Evolutionary conservation across 495 filamentous ascomycete genomes (phyloP), one percentile per base, ranked within the genome.

Genomic region (Penicillium turbatum): DNA sequence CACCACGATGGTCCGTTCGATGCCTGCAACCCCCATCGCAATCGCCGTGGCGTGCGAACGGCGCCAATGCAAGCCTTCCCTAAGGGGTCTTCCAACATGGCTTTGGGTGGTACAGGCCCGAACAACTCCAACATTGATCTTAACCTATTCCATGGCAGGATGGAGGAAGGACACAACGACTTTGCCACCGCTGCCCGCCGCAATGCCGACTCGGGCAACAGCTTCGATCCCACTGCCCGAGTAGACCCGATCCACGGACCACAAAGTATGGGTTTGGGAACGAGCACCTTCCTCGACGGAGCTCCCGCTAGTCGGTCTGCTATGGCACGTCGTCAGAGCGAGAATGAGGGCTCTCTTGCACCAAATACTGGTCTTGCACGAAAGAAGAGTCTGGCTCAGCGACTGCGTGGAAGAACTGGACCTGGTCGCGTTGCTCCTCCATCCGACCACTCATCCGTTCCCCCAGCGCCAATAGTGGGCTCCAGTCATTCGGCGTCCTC

Each of bases 1-100:
- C 95, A 99, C 55, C 95, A 99, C 66, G 95, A 99, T 66, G 95
- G 95, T 21, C 95, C 95, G 8, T 99, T 96, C 61, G 95, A 99
- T 72, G 95, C 95, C 13, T 93, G 91, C 71, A 97, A 97, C 60
- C 92, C 95, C 6, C 87, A 93, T 68, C 88, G 95, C 54, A 99
- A 99, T 67, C 84, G 89, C 43, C 89, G 88, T 61, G 88, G 87
- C 46, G 81, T 86, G 55, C 82, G 85, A 51, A 84, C 87, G 27
- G 90, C 93, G 11, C 95, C 95, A 2, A 96, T 99, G 89, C 86
- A 97, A 66, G 95, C 95, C 6, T 99, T 97, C 71, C 90, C 95
- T 16, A 85, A 87, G 55, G 89, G 85, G 57, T 96, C 90, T 9
- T 78, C 85, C 51, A 99, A 99, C 74, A 97, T 97, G 74, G 83